Evolutionary conservation across 345 rosid species (phyloP), one percentile per base, ranked within the genome.

Genomic region (Cardamine occulta): DNA sequence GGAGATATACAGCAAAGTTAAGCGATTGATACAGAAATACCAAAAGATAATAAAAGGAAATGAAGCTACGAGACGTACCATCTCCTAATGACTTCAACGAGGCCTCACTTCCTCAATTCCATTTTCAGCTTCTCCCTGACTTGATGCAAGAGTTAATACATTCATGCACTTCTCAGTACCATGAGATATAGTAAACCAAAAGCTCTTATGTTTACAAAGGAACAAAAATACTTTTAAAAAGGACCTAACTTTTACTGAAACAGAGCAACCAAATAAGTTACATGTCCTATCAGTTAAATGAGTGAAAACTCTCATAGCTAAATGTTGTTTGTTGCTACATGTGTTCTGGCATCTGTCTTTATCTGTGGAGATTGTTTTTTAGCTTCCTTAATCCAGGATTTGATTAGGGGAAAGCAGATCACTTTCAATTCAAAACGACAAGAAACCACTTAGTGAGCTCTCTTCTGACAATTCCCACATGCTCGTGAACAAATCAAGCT

Each of bases 1-100:
- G 39, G 3, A 1, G n/a, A 5, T 15, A 37, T 21, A 23, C 0
- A 68, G 26, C 13, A 68, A 68, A 53, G 51, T 0, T 23, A 44
- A 8, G 35, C 5, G 23, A 24, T 7, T 47, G 28, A 51, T 45
- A 78, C 42, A 32, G 13, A 85, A 40, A 81, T 76, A 42, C 82
- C 79, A 71, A 84, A 35, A 35, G 28, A 60, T 34, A 10, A 35
- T 12, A 39, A 19, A 35, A 19, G 6, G 3, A 60, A 35, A 35
- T 35, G 29, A 17, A 37, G 65, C 17, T 60, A 12, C 37, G 48
- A 60, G 31, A 4, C 9, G 31, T 21, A 37, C 31, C 48, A 37
- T 35, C 18, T 57, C 18, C 14, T 3, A 17, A 31, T 57, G 40
- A 57, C 23, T 57, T 31, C 62, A 58, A 5, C 0, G 39, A 56